These are phyloP conservation scores for Rhynchosporium secalis DNA, from an alignment of 2,329 filamentous ascomycete genomes.

Conservation along the genomic window DNA sequence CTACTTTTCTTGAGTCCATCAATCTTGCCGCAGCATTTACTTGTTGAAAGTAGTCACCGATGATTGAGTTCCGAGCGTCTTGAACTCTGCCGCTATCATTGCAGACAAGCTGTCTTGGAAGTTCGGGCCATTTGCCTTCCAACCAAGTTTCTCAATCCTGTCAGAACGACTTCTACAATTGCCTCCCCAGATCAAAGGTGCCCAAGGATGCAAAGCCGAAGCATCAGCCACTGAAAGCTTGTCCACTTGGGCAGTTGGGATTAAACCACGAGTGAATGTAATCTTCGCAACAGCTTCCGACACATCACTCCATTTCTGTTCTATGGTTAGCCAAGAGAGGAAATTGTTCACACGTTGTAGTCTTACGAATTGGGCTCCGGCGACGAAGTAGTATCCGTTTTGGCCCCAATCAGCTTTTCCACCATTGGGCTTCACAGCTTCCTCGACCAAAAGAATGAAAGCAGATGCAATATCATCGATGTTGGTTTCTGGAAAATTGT, in stretches of 20 bases:
- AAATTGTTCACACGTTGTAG: neutral
- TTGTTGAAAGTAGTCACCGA: slow-evolving; percentile 24
- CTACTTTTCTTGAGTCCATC: too few relatives aligned
- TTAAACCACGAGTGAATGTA: slow-evolving; percentile 49
- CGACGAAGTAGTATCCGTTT: slow-evolving; percentile 56
- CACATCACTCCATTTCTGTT: slow-evolving; percentile 54
- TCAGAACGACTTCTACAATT: slow-evolving; percentile 32
- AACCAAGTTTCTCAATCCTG: slow-evolving; percentile 30
- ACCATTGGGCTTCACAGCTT: slow-evolving; percentile 47
- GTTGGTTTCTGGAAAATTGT: slow-evolving; percentile 47
- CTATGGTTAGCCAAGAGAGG: slow-evolving; percentile 30
- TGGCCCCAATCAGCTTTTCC: slow-evolving; percentile 50
- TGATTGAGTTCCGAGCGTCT: slow-evolving; percentile 27
- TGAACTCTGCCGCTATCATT: slow-evolving; percentile 30
- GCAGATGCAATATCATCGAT: slow-evolving; percentile 53
- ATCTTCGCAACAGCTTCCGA: slow-evolving; percentile 47
- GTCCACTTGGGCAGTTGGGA: slow-evolving; percentile 37
- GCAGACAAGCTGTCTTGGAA: slow-evolving; percentile 28
- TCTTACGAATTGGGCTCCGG: slow-evolving; percentile 20
- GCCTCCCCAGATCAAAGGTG: slow-evolving; percentile 35
- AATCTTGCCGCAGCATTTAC: neutral
- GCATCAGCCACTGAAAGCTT: slow-evolving; percentile 32
- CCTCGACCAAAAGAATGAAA: slow-evolving; percentile 53
- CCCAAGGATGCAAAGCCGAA: slow-evolving; percentile 32
- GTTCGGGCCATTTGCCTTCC: slow-evolving; percentile 28